Base-by-base conservation (phyloP, 306 rosid genomes). In the Pyrus betulifolia region DNA sequence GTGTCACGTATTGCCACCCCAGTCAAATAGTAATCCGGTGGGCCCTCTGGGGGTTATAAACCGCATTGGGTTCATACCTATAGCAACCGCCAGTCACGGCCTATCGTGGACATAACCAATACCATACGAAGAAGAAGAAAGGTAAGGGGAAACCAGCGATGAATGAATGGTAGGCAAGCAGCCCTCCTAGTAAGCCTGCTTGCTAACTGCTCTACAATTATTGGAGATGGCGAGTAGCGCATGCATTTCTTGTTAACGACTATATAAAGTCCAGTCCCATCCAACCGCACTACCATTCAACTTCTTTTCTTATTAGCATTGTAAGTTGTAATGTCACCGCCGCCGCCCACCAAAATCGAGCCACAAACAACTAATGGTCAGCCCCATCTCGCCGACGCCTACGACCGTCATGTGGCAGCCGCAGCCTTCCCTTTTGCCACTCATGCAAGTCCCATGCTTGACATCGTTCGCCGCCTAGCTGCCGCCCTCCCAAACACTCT, bases 341-440 rank as follows among this genome's bases (percentile, higher is more conserved):
- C 27, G 61, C 61, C 25, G 61, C 61, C 54, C 19, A 46, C 17
- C 54, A 14, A 46, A 46, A 13, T 46, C 54, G 54, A 46, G 17
- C 54, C 54, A 57, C 25, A 4, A 57, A 21, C 61, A 57, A 57
- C 27, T 19, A 19, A 57, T 57, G 11, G 25, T 21, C 25, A n/a
- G 25, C 11, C 19, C 7, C 54, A 46, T 46, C 54, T 46, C 54
- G 54, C 54, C 54, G 19, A 46, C 54, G 54, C 54, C 19, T 46
- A 46, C 25, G 25, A 57, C 25, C 27, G 7, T 42, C 83, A 80
- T 31, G 74, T 80, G 5, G 83, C 71, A 2, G 79, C 69, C 57
- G 60, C 74, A n/a, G 79, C 79, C 74, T 80, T 80, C 38, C 83
- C 83, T 4, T 67, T 74, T 65, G 1, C 13, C 18, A 67, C 65